Base-by-base conservation (phyloP, 2,329 filamentous ascomycete species). In the Exophiala spinifera region DNA sequence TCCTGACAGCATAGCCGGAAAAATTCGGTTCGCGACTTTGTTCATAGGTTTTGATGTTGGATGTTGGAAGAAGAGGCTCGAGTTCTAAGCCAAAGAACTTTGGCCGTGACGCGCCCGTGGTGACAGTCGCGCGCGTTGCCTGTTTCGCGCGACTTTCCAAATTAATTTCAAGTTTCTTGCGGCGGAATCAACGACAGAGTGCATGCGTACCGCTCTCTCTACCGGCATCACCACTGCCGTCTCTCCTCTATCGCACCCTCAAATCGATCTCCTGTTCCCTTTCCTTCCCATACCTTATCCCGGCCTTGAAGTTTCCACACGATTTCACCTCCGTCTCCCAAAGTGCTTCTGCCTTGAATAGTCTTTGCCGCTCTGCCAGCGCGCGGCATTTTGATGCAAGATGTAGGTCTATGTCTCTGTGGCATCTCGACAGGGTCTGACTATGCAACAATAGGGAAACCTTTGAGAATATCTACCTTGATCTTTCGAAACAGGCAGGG, bases 381-480 rank as follows among this genome's bases (percentile, higher is more conserved):
- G 28, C 48, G 55, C 56, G 36, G 52, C 37, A 23, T 23, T 36
- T 6, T 15, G 17, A 19, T 15, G 11, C 40, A 46, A 14, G 25
- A 60, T 60, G 57, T 60, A 5, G 20, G 57, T 57, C n/a, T 14
- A 4, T 13, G 20, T 42, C 39, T 31, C 25, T 31, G 15, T 11
- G 28, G 15, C 10, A n/a, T 31, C 23, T 28, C 37, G 21, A 15
- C 23, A 36, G 19, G 45, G 8, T 17, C 48, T 57, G 39, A 57
- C 49, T 34, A 13, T 20, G 1, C 6, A 28, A 7, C 11, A 10
- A 17, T 33, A 85, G 82, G 81, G 94, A 99, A 83, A 94, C 87
- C 69, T 99, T 99, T 75, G 92, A 97, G 70, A 91, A 90, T 74
- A 96, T 97, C 76, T 91, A 94, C 74, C 84, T 99, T 66, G 92